Base-by-base conservation (phyloP, 2,329 filamentous ascomycete species). In the Aspergillus fumigatus region DNA sequence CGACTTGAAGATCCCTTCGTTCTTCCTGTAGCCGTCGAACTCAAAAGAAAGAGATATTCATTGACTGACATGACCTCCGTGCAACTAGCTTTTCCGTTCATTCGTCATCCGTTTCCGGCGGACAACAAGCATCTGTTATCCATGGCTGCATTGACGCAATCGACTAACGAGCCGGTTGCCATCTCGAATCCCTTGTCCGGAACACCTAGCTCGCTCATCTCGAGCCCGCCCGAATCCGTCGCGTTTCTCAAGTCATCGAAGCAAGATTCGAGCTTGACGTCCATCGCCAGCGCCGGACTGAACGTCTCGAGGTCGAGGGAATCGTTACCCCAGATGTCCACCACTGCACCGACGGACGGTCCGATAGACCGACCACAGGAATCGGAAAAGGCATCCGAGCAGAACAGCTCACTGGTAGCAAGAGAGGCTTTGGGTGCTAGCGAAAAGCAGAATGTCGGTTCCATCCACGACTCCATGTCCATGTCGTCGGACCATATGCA, bases 341-440 rank as follows among this genome's bases (percentile, higher is more conserved):
- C 65, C 73, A 79, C 67, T 82, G 88, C 73, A 81, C 84, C 25
- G 76, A 86, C 54, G 84, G 80, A 58, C 84, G 88, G 62, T 58
- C 59, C 67, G 51, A 59, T 60, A 53, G 70, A 72, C 59, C 67
- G 67, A 52, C 65, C 64, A 53, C 56, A 60, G 14, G 72, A 69
- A 32, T 67, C 67, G 27, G 72, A 72, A 32, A 67, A 67, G 53
- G 69, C 71, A 32, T 51, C 63, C 9, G 63, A 72, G 53, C 70
- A 70, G 48, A 73, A 67, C 54, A 75, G 70, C 51, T 72, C 72
- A 5, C 75, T 76, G 51, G 74, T 77, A 35, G 70, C 71, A n/a
- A 70, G 70, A 32, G 74, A 78, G 62, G 73, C 73, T 53, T 62
- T 77, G 27, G 70, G 72, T 14, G 71, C 73, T 17, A 69, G 65